Evolutionary conservation across 1,139 yeast genomes (phyloP).

Genomic region (Candida mesenterica): DNA sequence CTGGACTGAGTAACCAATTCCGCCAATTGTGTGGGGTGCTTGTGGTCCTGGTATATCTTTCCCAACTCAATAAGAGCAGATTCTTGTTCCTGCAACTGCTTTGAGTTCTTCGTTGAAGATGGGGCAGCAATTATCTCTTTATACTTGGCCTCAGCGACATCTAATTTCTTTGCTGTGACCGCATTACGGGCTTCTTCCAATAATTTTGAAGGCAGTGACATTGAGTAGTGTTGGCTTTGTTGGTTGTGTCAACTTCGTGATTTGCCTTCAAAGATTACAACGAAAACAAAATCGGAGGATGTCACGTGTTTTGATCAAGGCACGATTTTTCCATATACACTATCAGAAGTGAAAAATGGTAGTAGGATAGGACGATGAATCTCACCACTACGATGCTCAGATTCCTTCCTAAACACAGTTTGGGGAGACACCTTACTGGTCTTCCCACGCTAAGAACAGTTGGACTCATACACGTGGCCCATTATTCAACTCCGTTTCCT

Average conservation of each 20-base stretch:
- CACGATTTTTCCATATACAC: too few relatives aligned
- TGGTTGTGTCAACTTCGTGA: constrained; percentile 6
- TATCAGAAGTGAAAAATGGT: not conserved
- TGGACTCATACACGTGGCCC: too few relatives aligned
- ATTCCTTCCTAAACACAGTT: not conserved
- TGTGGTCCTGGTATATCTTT: constrained; percentile 46
- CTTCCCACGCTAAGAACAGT: not conserved
- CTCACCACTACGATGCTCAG: not conserved
- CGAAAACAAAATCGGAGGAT: too few relatives aligned
- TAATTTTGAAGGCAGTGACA: not conserved
- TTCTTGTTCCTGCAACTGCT: constrained; percentile 52
- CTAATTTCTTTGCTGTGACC: constrained; percentile 44
- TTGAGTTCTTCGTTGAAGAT: constrained; percentile 29
- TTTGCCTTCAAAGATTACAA: constrained; percentile 21
- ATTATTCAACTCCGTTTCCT: not conserved
- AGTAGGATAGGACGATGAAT: not conserved
- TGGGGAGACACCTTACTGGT: not conserved
- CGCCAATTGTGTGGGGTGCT: constrained; percentile 51
- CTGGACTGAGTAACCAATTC: constrained; percentile 70
- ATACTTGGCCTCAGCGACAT: constrained; percentile 59
- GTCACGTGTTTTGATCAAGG: too few relatives aligned
- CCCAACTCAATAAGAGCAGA: constrained; percentile 64
- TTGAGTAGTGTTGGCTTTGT: constrained; percentile 20
- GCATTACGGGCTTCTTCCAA: constrained; percentile 62
- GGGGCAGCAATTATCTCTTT: constrained; percentile 37